A percentile compares a stretch with the other conserved stretches of the same genome.
Evolutionary conservation across 1,139 yeast genomes (phyloP).

Genomic region (Tardiomyces blankii): DNA sequence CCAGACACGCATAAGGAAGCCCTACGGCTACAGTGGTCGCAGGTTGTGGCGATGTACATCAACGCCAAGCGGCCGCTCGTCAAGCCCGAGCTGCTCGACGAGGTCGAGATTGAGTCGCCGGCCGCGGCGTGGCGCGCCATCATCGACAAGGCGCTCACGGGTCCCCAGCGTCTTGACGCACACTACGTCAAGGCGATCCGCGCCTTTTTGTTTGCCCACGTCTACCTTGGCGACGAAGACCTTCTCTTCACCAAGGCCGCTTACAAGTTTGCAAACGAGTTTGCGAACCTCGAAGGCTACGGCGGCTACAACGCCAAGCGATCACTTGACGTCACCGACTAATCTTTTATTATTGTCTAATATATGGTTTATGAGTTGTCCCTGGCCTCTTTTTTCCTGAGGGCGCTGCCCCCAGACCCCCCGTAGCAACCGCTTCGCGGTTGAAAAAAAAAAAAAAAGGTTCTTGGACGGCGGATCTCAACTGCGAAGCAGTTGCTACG

Average conservation of each 20-base stretch:
- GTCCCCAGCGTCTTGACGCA: slow-evolving; percentile 11
- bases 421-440: too few species aligned
- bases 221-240: slow-evolving; percentile 7
- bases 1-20: background rate
- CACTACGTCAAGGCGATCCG: slow-evolving; percentile 19
- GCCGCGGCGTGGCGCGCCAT: slow-evolving; percentile 13
- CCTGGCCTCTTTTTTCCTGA: too few species aligned
- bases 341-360: too few species aligned
- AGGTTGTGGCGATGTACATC: background rate
- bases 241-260: slow-evolving; percentile 17
- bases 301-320: too few species aligned
- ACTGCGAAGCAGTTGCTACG: too few species aligned
- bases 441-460: too few species aligned
- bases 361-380: too few species aligned
- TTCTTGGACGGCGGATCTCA: too few species aligned
- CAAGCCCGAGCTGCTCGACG: background rate
- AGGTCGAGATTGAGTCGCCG: slow-evolving; percentile 1
- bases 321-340: too few species aligned
- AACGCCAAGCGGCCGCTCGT: background rate
- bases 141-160: slow-evolving; percentile 10
- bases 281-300: background rate
- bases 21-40: background rate
- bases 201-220: slow-evolving; percentile 15
- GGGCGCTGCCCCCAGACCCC: too few species aligned
- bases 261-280: slow-evolving; percentile 8